A percentile compares a stretch with the other conserved stretches of the same genome.
phyloP scores from a whole-genome alignment of 257 asterid genomes.

The Scutellaria baicalensis region DNA sequence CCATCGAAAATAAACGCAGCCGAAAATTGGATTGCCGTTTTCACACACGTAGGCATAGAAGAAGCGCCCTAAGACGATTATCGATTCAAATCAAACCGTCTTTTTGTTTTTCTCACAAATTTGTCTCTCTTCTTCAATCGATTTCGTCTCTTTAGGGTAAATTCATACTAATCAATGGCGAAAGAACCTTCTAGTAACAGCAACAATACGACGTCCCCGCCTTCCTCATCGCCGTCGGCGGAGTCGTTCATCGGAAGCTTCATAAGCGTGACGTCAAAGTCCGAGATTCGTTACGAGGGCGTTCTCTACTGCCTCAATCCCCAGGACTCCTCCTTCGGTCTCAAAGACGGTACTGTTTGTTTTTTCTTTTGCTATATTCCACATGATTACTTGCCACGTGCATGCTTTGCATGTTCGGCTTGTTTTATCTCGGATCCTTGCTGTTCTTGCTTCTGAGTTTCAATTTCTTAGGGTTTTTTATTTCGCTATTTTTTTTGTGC shows the following conservation, averaged over 20 bases:
- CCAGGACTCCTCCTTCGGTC: conserved; percentile 62
- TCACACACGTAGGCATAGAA: background rate
- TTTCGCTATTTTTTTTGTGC: background rate
- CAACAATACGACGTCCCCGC: conserved; percentile 25
- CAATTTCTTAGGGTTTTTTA: background rate
- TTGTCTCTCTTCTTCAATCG: background rate
- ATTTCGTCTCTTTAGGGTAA: background rate
- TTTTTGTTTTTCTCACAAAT: background rate
- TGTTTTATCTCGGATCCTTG: background rate
- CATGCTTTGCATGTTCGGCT: background rate
- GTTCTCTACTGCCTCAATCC: conserved; percentile 53
- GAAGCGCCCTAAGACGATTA: background rate
- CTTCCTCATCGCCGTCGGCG: conserved; percentile 38
- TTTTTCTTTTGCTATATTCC: background rate
- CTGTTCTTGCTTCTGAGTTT: background rate
- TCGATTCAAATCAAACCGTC: background rate
- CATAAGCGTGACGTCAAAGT: conserved; percentile 63
- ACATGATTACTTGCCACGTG: background rate
- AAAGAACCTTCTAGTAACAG: conserved; percentile 30
- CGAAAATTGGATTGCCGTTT: conserved; percentile 17
- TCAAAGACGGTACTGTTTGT: conserved; percentile 45
- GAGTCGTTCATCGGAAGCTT: conserved; percentile 74
- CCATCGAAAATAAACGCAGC: conserved; percentile 1
- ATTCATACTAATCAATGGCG: conserved; percentile 26
- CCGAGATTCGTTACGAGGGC: conserved; percentile 83